phyloP scores from a whole-genome alignment of 2,329 filamentous ascomycete species.

The Colletotrichum sp. region DNA sequence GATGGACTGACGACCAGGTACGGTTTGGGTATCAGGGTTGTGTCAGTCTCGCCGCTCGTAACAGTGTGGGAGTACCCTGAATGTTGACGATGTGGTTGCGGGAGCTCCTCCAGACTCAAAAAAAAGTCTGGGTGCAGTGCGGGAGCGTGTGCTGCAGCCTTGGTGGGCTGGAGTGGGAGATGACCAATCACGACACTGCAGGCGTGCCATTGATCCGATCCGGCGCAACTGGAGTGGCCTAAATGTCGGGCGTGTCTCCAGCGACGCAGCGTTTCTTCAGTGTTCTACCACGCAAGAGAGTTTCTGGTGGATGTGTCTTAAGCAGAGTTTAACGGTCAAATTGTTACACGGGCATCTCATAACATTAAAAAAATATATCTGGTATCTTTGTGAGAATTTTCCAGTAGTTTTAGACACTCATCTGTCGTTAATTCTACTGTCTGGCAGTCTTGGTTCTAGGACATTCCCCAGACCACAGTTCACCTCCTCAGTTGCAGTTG shows the following conservation, averaged over 20 bases:
- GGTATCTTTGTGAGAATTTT: not conserved
- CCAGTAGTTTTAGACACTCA: not conserved
- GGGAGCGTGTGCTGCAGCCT: constrained; percentile 18
- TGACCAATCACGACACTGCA: constrained; percentile 20
- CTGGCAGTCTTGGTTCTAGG: not conserved
- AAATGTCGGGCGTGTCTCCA: constrained; percentile 23
- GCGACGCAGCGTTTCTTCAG: not conserved
- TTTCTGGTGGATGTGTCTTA: not conserved
- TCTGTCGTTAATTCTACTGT: too few relatives aligned
- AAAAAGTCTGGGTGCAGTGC: constrained; percentile 25
- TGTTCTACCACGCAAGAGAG: not conserved
- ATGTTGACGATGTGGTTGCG: constrained; percentile 18
- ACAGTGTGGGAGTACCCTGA: constrained; percentile 10
- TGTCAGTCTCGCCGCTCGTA: constrained; percentile 10
- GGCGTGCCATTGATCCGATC: constrained; percentile 23
- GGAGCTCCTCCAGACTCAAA: constrained; percentile 21
- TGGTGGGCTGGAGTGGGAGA: constrained; percentile 13
- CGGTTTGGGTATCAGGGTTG: not conserved
- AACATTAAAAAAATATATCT: not conserved
- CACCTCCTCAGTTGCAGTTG: not conserved
- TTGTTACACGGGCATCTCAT: not conserved
- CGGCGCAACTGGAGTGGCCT: constrained; percentile 14
- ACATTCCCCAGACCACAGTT: not conserved
- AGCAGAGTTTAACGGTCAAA: not conserved
- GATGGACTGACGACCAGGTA: constrained; percentile 25